Conservation (phyloP, 169 alveolate species). For the Plasmodium coatneyi region DNA sequence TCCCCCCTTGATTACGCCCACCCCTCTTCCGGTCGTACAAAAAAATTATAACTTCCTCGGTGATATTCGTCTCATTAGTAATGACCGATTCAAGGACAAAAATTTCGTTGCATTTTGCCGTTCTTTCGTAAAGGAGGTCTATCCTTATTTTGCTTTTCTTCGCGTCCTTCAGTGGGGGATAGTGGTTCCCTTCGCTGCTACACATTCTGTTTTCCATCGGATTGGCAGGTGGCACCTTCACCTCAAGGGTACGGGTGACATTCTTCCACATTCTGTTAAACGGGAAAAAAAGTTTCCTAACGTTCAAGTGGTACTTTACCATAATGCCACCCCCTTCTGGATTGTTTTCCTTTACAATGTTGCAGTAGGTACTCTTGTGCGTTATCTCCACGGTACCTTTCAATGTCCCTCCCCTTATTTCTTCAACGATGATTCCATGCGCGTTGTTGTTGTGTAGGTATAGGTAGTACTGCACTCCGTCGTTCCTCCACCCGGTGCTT, state of each 20-base stretch:
- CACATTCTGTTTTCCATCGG: background rate
- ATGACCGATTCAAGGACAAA: constrained; percentile 53
- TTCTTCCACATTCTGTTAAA: constrained; percentile 39
- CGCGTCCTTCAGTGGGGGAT: background rate
- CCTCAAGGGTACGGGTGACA: background rate
- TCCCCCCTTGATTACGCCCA: background rate
- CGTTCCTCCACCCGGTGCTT: background rate
- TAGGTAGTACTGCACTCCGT: constrained; percentile 13
- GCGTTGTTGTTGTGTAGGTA: constrained; percentile 48
- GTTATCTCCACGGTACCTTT: background rate
- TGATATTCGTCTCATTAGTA: constrained; percentile 64
- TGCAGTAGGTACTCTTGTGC: constrained; percentile 39
- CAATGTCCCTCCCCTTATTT: background rate
- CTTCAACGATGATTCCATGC: constrained; percentile 13
- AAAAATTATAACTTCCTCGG: constrained; percentile 69
- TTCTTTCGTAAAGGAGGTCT: constrained; percentile 41
- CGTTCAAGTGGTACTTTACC: constrained; percentile 23
- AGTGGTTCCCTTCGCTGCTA: background rate
- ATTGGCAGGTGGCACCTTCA: constrained; percentile 19
- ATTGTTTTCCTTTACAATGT: constrained; percentile 17
- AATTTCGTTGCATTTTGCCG: constrained; percentile 50
- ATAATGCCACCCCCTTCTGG: background rate
- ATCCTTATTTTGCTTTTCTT: constrained; percentile 61
- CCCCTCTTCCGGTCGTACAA: constrained; percentile 30
- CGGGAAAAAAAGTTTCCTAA: constrained; percentile 37